These are phyloP conservation scores for Echium plantagineum DNA, from an alignment of 257 asterid genomes.

Conservation along the genomic window DNA sequence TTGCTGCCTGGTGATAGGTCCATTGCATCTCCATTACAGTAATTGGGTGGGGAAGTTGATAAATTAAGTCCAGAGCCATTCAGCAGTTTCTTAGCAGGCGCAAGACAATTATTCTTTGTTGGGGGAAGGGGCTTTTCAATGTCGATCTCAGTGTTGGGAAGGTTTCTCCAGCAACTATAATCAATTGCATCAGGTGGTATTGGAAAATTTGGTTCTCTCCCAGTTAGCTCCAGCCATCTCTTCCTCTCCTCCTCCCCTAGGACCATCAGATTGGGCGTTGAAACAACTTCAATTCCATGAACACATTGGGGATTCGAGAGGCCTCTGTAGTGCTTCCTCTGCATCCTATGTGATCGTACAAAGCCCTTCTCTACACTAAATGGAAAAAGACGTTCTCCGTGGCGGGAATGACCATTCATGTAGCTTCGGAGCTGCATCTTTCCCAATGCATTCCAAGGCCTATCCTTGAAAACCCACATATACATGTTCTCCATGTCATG, in stretches of 20 bases:
- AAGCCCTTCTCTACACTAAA: conserved; percentile 60
- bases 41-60: conserved; percentile 31
- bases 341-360: conserved; percentile 77
- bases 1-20: conserved; percentile 38
- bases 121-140: conserved; percentile 39
- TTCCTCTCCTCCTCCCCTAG: conserved; percentile 50
- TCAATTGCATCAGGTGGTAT: conserved; percentile 57
- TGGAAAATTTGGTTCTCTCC: conserved; percentile 45
- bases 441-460: conserved; percentile 63
- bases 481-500: conserved; percentile 86
- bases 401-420: conserved; percentile 78
- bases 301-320: conserved; percentile 73
- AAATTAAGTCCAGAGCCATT: conserved; percentile 50
- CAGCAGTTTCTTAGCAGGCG: conserved; percentile 37
- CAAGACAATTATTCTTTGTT: conserved; percentile 22
- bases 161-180: conserved; percentile 55
- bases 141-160: conserved; percentile 54
- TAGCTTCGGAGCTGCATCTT: conserved; percentile 78
- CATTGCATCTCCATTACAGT: conserved; percentile 32
- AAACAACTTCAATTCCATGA: conserved; percentile 57
- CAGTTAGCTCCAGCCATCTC: conserved; percentile 62
- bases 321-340: conserved; percentile 66
- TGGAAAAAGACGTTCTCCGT: conserved; percentile 64
- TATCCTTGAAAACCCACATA: conserved; percentile 79
- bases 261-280: conserved; percentile 37